A percentile compares a stretch with the other conserved stretches of the same genome.
Evolutionary conservation across 805 yeast genomes (phyloP).

Genomic region (Pichia sporocuriosa): DNA sequence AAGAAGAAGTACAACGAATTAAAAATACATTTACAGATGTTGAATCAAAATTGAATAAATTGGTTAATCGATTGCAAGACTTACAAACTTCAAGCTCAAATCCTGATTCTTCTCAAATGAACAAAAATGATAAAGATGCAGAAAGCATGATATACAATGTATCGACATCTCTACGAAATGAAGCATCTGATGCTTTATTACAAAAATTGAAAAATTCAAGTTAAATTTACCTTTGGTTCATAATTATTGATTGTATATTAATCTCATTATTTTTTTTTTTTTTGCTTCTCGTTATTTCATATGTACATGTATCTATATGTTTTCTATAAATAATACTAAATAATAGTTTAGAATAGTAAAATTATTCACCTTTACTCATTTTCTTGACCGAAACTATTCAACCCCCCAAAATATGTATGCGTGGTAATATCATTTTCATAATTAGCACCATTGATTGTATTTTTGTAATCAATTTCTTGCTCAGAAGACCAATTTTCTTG

Average conservation of each 20-base stretch:
- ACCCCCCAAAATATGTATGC: conserved; percentile 2
- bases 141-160: neutral
- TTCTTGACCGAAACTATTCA: neutral
- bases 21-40: conserved; percentile 35
- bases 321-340: neutral
- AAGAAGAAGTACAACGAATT: conserved; percentile 35
- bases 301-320: neutral
- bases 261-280: neutral
- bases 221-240: neutral
- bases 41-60: conserved; percentile 30
- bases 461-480: conserved; percentile 8
- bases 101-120: neutral
- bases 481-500: conserved; percentile 17
- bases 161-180: neutral
- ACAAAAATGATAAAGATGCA: too few relatives aligned
- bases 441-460: conserved; percentile 11
- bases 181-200: neutral
- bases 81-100: neutral
- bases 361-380: neutral
- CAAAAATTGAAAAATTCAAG: neutral
- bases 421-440: neutral
- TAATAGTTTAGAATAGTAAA: too few relatives aligned
- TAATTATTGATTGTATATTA: neutral
- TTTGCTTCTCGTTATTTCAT: neutral
- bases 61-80: conserved; percentile 4